Conservation (phyloP, 192 early-diverging fungal species). For the Entophlyctis helioformis region DNA sequence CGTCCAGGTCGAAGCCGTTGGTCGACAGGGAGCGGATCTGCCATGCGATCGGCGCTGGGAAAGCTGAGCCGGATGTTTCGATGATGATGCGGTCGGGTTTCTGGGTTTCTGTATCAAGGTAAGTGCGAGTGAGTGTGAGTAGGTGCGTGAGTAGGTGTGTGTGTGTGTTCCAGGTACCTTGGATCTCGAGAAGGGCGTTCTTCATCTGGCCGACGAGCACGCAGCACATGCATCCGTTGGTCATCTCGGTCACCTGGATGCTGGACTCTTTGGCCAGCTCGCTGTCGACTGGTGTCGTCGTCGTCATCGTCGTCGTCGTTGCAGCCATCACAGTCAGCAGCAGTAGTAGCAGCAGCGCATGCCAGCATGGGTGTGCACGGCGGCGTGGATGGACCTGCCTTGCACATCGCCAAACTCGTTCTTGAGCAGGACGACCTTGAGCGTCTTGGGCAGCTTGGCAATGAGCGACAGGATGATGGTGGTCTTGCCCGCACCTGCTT, state of each 20-base stretch:
- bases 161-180: slow-evolving; percentile 32
- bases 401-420: slow-evolving; percentile 93
- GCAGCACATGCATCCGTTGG: slow-evolving; percentile 95
- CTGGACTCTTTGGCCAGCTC: slow-evolving; percentile 39
- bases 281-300: slow-evolving; percentile 39
- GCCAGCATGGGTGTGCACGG: slow-evolving; percentile 4
- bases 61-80: slow-evolving; percentile 79
- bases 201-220: slow-evolving; percentile 97
- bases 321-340: too few species aligned
- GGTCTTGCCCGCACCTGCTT: slow-evolving; percentile 42
- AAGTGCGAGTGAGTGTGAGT: too few species aligned
- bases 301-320: too few species aligned
- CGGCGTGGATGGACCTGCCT: too few species aligned
- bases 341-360: neutral
- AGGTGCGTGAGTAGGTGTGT: neutral
- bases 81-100: slow-evolving; percentile 85
- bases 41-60: slow-evolving; percentile 88
- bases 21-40: slow-evolving; percentile 82
- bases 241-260: slow-evolving; percentile 86
- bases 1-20: slow-evolving; percentile 75
- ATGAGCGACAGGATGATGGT: slow-evolving; percentile 77
- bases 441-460: slow-evolving; percentile 62
- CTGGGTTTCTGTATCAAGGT: slow-evolving; percentile 48
- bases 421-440: slow-evolving; percentile 76
- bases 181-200: slow-evolving; percentile 76